phyloP scores from a whole-genome alignment of 2,329 filamentous ascomycete species.

The Penicillium concentricum region DNA sequence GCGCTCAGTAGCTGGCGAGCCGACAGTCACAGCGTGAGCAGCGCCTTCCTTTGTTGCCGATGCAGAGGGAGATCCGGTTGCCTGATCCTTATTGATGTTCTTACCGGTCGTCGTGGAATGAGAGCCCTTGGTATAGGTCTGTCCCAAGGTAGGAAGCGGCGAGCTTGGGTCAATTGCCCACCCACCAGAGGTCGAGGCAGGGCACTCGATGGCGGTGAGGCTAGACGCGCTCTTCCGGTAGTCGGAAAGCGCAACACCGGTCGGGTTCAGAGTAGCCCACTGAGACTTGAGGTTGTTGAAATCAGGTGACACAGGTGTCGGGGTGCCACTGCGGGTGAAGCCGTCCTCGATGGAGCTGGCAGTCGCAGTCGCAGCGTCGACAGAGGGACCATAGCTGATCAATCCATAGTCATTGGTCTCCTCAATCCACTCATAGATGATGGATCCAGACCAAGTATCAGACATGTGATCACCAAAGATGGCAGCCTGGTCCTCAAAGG shows the following conservation, averaged over 20 bases:
- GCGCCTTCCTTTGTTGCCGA: slow-evolving; percentile 5
- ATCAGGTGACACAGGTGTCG: slow-evolving; percentile 71
- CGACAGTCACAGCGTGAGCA: slow-evolving; percentile 7
- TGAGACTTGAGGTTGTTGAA: slow-evolving; percentile 73
- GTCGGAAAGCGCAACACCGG: slow-evolving; percentile 63
- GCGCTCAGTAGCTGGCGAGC: slow-evolving; percentile 14
- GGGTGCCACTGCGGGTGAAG: slow-evolving; percentile 69
- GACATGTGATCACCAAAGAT: slow-evolving; percentile 76
- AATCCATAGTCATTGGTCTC: slow-evolving; percentile 82
- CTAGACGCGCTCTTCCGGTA: slow-evolving; percentile 64
- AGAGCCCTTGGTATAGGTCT: slow-evolving; percentile 36
- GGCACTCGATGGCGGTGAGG: slow-evolving; percentile 64
- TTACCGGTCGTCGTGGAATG: slow-evolving; percentile 10
- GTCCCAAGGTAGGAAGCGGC: slow-evolving; percentile 66
- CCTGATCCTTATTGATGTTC: slow-evolving; percentile 5
- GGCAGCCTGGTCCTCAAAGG: slow-evolving; percentile 64
- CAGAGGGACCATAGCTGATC: slow-evolving; percentile 68
- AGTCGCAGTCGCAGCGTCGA: slow-evolving; percentile 53
- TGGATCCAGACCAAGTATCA: slow-evolving; percentile 69
- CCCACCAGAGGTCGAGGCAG: slow-evolving; percentile 63
- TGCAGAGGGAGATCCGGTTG: background rate
- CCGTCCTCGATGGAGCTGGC: slow-evolving; percentile 62
- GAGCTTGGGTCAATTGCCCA: slow-evolving; percentile 74
- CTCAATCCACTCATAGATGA: slow-evolving; percentile 88
- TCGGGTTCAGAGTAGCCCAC: slow-evolving; percentile 71